Conservation (phyloP, 768 basidiomycete genomes). For the Cystofilobasidium ferigula region DNA sequence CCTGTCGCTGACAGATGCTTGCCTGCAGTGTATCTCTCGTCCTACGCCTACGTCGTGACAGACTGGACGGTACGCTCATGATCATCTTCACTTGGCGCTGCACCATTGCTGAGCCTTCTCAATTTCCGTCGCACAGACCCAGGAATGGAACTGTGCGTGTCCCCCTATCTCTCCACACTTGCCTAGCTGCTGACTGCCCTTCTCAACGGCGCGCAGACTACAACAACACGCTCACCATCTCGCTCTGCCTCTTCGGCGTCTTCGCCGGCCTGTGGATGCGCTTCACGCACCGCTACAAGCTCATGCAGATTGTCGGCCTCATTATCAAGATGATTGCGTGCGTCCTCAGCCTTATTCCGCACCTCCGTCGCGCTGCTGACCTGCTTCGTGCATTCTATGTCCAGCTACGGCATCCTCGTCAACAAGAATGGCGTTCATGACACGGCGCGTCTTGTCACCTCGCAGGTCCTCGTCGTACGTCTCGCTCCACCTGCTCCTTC, state of each 20-base stretch:
- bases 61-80: neutral
- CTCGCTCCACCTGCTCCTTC: slow-evolving; percentile 4
- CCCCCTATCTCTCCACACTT: no score
- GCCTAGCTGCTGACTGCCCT: no score
- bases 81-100: neutral
- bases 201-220: neutral
- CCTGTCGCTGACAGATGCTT: neutral
- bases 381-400: neutral
- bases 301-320: slow-evolving; percentile 32
- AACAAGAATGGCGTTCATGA: slow-evolving; percentile 30
- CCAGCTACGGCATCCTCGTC: neutral
- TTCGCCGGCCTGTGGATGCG: slow-evolving; percentile 34
- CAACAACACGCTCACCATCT: slow-evolving; percentile 6
- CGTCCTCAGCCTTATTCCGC: neutral
- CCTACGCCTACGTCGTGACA: slow-evolving; percentile 10
- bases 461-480: slow-evolving; percentile 32
- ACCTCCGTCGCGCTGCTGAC: neutral
- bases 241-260: slow-evolving; percentile 35
- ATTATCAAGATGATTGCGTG: slow-evolving; percentile 18
- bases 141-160: neutral
- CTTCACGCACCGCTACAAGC: slow-evolving; percentile 38
- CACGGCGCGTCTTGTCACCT: slow-evolving; percentile 33
- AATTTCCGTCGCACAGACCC: no score
- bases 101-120: neutral
- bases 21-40: neutral